These are phyloP conservation scores for Ophiostoma ips DNA, from an alignment of 2,329 filamentous ascomycete species.

Conservation along the genomic window DNA sequence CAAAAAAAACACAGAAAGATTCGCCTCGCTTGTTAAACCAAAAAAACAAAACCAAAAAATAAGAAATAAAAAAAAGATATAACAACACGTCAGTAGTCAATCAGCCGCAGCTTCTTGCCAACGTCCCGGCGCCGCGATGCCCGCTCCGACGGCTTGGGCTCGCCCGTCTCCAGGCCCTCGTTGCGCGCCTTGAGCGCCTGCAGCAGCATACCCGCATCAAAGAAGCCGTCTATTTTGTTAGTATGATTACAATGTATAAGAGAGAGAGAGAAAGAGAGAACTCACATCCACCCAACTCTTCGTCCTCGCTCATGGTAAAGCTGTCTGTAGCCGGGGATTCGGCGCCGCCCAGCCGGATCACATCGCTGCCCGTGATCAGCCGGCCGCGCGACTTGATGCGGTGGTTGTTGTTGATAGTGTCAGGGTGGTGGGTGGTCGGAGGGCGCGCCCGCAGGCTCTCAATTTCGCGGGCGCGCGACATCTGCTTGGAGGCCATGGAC, in stretches of 20 bases:
- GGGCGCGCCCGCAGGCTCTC: slow-evolving; percentile 27
- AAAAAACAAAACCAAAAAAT: neutral
- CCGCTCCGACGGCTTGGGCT: slow-evolving; percentile 42
- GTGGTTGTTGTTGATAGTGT: too few species aligned
- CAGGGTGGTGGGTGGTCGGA: too few species aligned
- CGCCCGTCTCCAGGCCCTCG: slow-evolving; percentile 35
- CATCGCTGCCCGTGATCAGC: slow-evolving; percentile 48
- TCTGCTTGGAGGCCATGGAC: slow-evolving; percentile 21
- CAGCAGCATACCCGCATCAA: slow-evolving; percentile 88
- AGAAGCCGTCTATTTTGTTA: slow-evolving; percentile 71
- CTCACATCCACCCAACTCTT: slow-evolving; percentile 88
- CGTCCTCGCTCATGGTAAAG: slow-evolving; percentile 62
- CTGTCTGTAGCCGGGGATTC: slow-evolving; percentile 56
- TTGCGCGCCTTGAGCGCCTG: slow-evolving; percentile 69
- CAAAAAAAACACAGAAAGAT: too few species aligned
- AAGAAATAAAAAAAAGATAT: neutral
- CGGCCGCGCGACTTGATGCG: slow-evolving; percentile 59
- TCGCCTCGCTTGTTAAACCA: neutral
- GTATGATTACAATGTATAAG: slow-evolving; percentile 9
- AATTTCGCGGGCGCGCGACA: slow-evolving; percentile 39
- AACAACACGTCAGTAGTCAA: slow-evolving; percentile 41
- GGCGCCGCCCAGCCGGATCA: slow-evolving; percentile 32
- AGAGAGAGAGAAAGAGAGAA: neutral
- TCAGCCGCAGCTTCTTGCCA: slow-evolving; percentile 58
- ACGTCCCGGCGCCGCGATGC: slow-evolving; percentile 52